Conservation (phyloP, 139 green algal species). For the Desmodesmus armatus region DNA sequence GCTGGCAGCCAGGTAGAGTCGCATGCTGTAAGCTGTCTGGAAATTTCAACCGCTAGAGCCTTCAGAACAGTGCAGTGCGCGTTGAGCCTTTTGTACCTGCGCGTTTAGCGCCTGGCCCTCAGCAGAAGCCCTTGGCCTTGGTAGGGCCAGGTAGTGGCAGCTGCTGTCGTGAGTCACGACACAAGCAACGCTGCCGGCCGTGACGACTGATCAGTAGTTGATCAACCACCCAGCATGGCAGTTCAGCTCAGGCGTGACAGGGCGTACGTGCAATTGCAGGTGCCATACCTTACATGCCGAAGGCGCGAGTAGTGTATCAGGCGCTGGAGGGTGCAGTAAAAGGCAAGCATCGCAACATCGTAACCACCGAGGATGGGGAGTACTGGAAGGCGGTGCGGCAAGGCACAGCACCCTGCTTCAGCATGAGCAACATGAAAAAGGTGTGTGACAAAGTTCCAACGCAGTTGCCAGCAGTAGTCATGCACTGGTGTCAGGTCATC, state of each 20-base stretch:
- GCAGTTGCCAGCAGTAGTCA: too few species aligned
- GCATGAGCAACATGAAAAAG: slow-evolving; percentile 32
- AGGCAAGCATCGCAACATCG: neutral
- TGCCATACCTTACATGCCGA: slow-evolving; percentile 24
- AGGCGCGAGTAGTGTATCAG: slow-evolving; percentile 20
- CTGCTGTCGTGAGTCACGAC: too few species aligned
- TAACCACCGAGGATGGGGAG: neutral
- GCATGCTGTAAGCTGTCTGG: neutral
- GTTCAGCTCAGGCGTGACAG: neutral
- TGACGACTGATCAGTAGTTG: neutral
- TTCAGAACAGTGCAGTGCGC: too few species aligned
- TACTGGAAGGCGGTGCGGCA: slow-evolving; percentile 44
- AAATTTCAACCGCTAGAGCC: too few species aligned
- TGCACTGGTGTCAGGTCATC: too few species aligned
- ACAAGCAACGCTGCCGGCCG: neutral
- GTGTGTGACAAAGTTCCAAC: too few species aligned
- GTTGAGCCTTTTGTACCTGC: neutral
- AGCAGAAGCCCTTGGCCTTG: too few species aligned
- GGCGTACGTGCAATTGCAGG: neutral
- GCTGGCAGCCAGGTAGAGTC: neutral
- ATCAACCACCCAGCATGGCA: neutral
- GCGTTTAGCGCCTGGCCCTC: neutral
- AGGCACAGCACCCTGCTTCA: slow-evolving; percentile 42
- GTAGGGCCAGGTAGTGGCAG: too few species aligned
- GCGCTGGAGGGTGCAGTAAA: neutral